A percentile compares a stretch with the other conserved stretches of the same genome.
These are phyloP conservation scores for Raffaelea albimanens DNA, from an alignment of 2,329 filamentous ascomycete genomes.

Conservation along the genomic window DNA sequence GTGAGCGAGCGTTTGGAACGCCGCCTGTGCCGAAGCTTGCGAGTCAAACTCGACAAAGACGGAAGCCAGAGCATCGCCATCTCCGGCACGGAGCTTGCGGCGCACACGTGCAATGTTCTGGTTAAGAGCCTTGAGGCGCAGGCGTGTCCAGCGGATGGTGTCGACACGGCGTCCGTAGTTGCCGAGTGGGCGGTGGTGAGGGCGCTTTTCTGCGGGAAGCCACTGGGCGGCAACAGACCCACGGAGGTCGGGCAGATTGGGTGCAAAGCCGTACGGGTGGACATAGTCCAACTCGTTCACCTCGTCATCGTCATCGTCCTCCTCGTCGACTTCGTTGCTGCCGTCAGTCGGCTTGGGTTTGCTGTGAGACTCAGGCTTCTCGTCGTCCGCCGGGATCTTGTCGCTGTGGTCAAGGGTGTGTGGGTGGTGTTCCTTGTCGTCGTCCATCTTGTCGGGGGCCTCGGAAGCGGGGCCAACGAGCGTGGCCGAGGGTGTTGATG, in stretches of 20 bases:
- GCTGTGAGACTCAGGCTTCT: neutral
- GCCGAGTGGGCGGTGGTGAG: slow-evolving; percentile 57
- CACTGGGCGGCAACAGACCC: slow-evolving; percentile 56
- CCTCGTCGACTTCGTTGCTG: slow-evolving; percentile 11
- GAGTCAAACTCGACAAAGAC: slow-evolving; percentile 90
- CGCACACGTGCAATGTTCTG: slow-evolving; percentile 30
- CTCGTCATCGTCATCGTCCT: slow-evolving; percentile 39
- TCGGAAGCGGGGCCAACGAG: neutral
- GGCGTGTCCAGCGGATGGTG: slow-evolving; percentile 75
- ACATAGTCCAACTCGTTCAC: slow-evolving; percentile 38
- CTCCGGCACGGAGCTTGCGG: slow-evolving; percentile 53
- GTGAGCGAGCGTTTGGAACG: slow-evolving; percentile 74
- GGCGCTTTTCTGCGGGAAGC: slow-evolving; percentile 58
- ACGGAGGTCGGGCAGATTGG: slow-evolving; percentile 20
- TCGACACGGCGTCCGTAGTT: slow-evolving; percentile 69
- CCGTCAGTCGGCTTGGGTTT: neutral
- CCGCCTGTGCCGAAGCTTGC: slow-evolving; percentile 74
- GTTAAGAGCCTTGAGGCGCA: slow-evolving; percentile 42
- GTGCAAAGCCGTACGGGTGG: slow-evolving; percentile 22
- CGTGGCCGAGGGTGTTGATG: slow-evolving; percentile 1
- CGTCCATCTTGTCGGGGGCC: slow-evolving; percentile 1
- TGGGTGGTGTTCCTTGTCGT: no score
- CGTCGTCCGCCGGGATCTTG: neutral
- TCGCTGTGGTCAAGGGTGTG: neutral
- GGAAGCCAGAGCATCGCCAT: slow-evolving; percentile 55